phyloP scores from a whole-genome alignment of 495 filamentous ascomycete genomes.

The Aspergillus avenaceus region DNA sequence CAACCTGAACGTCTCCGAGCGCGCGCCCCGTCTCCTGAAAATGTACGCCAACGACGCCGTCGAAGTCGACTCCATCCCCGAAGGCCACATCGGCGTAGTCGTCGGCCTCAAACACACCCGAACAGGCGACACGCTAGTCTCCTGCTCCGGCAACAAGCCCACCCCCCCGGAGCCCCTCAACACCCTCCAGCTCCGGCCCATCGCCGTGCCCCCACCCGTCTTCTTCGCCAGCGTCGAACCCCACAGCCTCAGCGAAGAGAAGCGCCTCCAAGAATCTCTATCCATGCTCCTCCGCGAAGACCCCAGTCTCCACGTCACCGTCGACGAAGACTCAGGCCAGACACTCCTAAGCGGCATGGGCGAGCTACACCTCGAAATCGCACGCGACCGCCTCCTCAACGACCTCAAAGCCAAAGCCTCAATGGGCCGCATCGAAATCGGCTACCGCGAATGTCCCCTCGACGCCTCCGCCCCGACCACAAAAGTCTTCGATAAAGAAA shows the following conservation, averaged over 20 bases:
- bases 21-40: constrained; percentile 74
- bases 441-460: constrained; percentile 79
- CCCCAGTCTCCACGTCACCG: constrained; percentile 79
- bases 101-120: constrained; percentile 83
- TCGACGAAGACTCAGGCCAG: constrained; percentile 88
- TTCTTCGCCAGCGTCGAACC: constrained; percentile 95
- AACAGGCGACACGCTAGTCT: constrained; percentile 88
- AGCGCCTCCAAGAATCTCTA: constrained; percentile 70
- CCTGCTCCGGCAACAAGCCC: constrained; percentile 58
- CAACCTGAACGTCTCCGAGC: constrained; percentile 75
- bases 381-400: constrained; percentile 77
- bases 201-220: constrained; percentile 86
- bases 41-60: constrained; percentile 90
- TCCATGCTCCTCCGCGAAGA: constrained; percentile 82
- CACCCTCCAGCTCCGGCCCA: constrained; percentile 79
- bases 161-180: constrained; percentile 66
- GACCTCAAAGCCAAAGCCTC: constrained; percentile 86
- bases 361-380: constrained; percentile 95
- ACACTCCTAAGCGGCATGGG: constrained; percentile 96
- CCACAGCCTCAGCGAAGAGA: constrained; percentile 70
- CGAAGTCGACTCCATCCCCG: constrained; percentile 72
- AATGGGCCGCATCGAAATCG: constrained; percentile 93
- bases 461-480: constrained; percentile 48
- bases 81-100: constrained; percentile 96
- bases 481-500: constrained; percentile 67